These are phyloP conservation scores for Aureobasidium sp. DNA, from an alignment of 2,329 filamentous ascomycete species.

Conservation along the genomic window DNA sequence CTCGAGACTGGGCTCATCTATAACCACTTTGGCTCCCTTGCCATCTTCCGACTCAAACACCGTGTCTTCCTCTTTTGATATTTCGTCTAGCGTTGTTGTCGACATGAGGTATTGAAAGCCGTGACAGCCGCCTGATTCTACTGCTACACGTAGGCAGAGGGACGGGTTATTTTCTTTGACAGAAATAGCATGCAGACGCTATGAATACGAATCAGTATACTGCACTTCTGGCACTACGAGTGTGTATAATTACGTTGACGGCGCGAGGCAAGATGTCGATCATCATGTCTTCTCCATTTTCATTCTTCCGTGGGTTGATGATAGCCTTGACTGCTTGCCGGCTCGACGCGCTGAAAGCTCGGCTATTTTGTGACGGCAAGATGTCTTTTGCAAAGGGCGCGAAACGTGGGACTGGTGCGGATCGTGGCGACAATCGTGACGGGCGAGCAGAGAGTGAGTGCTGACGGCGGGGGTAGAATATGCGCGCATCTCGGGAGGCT, in stretches of 20 bases:
- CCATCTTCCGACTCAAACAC: slow-evolving; percentile 63
- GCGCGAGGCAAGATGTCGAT: slow-evolving; percentile 81
- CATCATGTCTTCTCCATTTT: slow-evolving; percentile 75
- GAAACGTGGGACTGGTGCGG: neutral
- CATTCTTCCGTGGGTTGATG: slow-evolving; percentile 69
- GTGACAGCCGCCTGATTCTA: slow-evolving; percentile 92
- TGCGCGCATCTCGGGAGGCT: slow-evolving; percentile 5
- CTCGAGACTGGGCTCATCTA: slow-evolving; percentile 82
- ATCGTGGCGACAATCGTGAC: slow-evolving; percentile 6
- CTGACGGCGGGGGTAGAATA: slow-evolving; percentile 8
- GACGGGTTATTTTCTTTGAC: slow-evolving; percentile 57
- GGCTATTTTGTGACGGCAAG: neutral
- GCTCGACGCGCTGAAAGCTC: neutral
- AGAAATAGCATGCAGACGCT: slow-evolving; percentile 62
- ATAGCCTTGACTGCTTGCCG: slow-evolving; percentile 30
- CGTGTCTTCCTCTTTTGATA: slow-evolving; percentile 72
- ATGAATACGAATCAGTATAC: slow-evolving; percentile 2
- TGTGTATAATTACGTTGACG: slow-evolving; percentile 54
- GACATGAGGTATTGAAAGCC: slow-evolving; percentile 98
- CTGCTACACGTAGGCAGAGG: slow-evolving; percentile 81
- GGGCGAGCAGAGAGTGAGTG: slow-evolving; percentile 1
- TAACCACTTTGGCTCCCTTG: slow-evolving; percentile 63
- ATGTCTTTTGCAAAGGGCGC: neutral
- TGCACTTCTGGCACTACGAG: neutral
- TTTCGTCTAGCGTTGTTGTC: slow-evolving; percentile 54